Evolutionary conservation across 2,329 filamentous ascomycete species (phyloP).

Genomic region (Podosphaera fusca): DNA sequence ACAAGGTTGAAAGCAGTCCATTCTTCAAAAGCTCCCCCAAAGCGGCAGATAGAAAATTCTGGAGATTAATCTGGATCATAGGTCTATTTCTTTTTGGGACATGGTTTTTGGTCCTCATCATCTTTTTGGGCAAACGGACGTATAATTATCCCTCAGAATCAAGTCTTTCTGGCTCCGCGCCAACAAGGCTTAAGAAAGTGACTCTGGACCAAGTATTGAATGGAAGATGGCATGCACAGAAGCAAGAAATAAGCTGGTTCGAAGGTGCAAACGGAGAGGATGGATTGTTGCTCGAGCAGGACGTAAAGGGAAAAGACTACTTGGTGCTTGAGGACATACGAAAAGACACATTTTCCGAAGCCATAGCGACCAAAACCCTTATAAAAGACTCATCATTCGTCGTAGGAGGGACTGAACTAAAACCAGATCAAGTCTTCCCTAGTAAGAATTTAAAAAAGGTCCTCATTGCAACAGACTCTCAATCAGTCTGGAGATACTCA

Average conservation of each 20-base stretch:
- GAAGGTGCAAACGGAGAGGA: conserved; percentile 54
- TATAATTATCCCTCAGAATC: conserved; percentile 43
- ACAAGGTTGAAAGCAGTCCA: conserved; percentile 24
- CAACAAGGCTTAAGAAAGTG: conserved; percentile 46
- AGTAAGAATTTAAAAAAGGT: conserved; percentile 73
- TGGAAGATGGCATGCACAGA: conserved; percentile 40
- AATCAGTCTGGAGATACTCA: conserved; percentile 77
- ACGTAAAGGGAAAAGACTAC: conserved; percentile 41
- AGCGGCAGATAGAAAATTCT: conserved; percentile 37
- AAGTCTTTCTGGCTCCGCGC: conserved; percentile 41
- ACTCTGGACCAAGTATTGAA: conserved; percentile 46
- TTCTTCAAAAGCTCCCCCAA: conserved; percentile 17
- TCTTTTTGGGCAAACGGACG: conserved; percentile 35
- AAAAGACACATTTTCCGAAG: conserved; percentile 21
- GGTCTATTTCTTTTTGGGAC: conserved; percentile 36
- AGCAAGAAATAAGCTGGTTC: conserved; percentile 54
- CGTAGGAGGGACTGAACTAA: conserved; percentile 30
- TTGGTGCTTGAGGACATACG: conserved; percentile 74
- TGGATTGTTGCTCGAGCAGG: conserved; percentile 59
- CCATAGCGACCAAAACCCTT: conserved; percentile 36
- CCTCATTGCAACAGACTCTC: conserved; percentile 47
- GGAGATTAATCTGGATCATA: conserved; percentile 31
- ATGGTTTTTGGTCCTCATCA: conserved; percentile 44
- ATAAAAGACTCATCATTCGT: conserved; percentile 47
- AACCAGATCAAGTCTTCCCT: conserved; percentile 42